Evolutionary conservation across 106 monocot species (phyloP).

Genomic region (Vanilla planifolia): DNA sequence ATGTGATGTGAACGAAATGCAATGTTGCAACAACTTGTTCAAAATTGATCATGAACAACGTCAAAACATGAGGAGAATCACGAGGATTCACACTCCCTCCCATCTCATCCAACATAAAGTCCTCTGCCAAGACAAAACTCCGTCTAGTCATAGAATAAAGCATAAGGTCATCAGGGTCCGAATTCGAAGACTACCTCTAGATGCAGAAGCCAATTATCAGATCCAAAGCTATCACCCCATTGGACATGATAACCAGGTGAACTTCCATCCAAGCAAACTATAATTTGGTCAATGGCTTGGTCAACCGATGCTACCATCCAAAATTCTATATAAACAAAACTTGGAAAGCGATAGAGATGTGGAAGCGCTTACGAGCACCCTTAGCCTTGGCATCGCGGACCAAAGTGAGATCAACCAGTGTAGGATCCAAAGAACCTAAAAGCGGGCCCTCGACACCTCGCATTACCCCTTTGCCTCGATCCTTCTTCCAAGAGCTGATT

Average conservation of each 20-base stretch:
- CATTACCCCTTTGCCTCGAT: not conserved
- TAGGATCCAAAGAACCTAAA: not conserved
- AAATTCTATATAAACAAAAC: not conserved
- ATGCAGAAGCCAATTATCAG: conserved; percentile 63
- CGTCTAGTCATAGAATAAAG: not conserved
- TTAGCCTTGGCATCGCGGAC: conserved; percentile 35
- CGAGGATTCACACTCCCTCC: not conserved
- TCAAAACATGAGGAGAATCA: no score
- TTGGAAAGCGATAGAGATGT: not conserved
- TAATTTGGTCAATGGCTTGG: conserved; percentile 7
- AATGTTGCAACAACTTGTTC: no score
- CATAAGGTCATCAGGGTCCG: not conserved
- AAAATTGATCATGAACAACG: no score
- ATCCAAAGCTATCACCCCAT: conserved; percentile 54
- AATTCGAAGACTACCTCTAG: conserved; percentile 42
- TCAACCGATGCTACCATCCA: not conserved
- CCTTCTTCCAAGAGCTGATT: conserved; percentile 6
- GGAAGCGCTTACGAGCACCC: conserved; percentile 42
- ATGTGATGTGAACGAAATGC: no score
- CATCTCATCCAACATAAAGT: not conserved
- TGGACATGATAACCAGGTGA: conserved; percentile 66
- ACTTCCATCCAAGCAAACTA: conserved; percentile 95
- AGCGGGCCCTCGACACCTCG: not conserved
- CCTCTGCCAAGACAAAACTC: not conserved
- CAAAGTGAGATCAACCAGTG: conserved; percentile 57